Conservation (phyloP, 441 rosid species). For the Gossypium lobatum region DNA sequence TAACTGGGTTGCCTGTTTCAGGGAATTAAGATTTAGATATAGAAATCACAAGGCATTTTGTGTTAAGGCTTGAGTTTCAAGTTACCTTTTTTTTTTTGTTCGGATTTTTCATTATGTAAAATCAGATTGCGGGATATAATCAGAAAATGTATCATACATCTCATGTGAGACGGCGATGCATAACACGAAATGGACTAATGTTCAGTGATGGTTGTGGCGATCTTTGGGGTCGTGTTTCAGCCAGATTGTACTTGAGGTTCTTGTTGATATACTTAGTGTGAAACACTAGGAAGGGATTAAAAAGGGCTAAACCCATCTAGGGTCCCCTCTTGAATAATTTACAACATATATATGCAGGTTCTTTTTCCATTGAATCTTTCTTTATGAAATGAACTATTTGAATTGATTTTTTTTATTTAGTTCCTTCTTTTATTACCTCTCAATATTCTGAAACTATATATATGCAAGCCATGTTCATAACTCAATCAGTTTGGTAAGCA, state of each 20-base stretch:
- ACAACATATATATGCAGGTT: no score
- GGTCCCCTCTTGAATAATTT: no score
- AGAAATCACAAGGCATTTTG: constrained; percentile 54
- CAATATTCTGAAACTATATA: no score
- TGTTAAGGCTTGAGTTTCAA: constrained; percentile 68
- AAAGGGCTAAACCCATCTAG: no score
- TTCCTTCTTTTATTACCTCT: neutral
- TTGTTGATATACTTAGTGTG: neutral
- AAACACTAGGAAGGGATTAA: no score
- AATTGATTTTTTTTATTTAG: constrained; percentile 23
- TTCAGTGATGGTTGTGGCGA: constrained; percentile 40
- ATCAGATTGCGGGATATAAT: constrained; percentile 55
- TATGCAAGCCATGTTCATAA: no score
- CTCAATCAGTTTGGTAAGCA: no score
- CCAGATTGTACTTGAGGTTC: neutral
- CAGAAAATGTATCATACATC: constrained; percentile 53
- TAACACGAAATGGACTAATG: constrained; percentile 34
- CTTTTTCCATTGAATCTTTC: neutral
- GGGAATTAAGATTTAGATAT: constrained; percentile 35
- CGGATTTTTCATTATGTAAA: constrained; percentile 37
- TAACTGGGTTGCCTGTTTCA: constrained; percentile 55
- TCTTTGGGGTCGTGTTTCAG: constrained; percentile 34
- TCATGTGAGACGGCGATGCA: constrained; percentile 53
- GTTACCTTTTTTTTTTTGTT: constrained; percentile 24
- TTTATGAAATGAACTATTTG: neutral